These are phyloP conservation scores for Suillus hirtellus DNA, from an alignment of 768 basidiomycete species.

Conservation along the genomic window DNA sequence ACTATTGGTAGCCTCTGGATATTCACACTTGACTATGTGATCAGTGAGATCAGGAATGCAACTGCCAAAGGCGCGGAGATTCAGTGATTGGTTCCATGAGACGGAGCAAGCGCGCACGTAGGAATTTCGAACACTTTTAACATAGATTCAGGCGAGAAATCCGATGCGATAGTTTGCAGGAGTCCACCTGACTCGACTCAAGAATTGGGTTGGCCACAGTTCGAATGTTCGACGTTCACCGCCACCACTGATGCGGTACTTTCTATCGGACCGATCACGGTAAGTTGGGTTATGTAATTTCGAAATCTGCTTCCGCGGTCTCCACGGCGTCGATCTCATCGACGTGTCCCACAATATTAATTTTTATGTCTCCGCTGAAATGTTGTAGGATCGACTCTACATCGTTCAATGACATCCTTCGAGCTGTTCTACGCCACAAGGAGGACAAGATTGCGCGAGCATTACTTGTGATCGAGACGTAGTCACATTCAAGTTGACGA, in stretches of 20 bases:
- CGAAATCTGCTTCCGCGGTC: background rate
- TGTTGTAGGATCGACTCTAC: slow-evolving; percentile 67
- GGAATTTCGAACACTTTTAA: background rate
- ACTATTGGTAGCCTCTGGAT: slow-evolving; percentile 7
- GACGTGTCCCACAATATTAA: background rate
- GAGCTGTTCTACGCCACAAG: slow-evolving; percentile 67
- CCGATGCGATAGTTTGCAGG: background rate
- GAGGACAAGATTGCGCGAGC: slow-evolving; percentile 45
- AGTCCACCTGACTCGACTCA: too few species aligned
- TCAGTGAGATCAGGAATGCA: slow-evolving; percentile 1
- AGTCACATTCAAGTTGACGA: too few species aligned
- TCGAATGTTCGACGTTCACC: too few species aligned
- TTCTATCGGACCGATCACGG: too few species aligned
- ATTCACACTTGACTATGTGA: background rate
- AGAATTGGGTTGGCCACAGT: too few species aligned
- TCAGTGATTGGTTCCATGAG: background rate
- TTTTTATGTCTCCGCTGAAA: background rate
- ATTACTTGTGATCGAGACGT: too few species aligned
- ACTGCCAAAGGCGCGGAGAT: background rate
- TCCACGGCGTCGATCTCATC: background rate
- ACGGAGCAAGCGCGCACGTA: background rate
- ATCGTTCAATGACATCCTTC: slow-evolving; percentile 84
- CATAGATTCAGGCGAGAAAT: background rate
- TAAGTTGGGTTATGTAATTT: too few species aligned
- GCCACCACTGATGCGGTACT: too few species aligned